These are phyloP conservation scores for Tetrapisispora taiwanensis DNA, from an alignment of 805 yeast species.

Conservation along the genomic window DNA sequence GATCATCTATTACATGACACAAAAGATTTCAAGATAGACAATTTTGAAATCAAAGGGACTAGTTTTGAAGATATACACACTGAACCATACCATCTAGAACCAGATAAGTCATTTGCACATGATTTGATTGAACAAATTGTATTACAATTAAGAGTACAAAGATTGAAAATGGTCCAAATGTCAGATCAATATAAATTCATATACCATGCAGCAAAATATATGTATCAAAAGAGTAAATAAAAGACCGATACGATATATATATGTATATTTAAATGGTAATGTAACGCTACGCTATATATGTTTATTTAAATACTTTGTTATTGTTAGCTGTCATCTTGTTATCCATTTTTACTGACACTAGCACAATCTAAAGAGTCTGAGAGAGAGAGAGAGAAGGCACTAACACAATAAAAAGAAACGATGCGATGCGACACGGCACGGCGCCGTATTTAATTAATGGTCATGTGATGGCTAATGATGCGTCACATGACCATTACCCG, in stretches of 20 bases:
- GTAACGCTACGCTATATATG: too few species aligned
- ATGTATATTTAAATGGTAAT: background rate
- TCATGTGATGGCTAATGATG: too few species aligned
- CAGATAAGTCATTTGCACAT: conserved; percentile 13
- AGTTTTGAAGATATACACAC: background rate
- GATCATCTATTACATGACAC: conserved; percentile 27
- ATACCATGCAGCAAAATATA: conserved; percentile 25
- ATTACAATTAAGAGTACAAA: conserved; percentile 24
- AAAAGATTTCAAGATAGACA: conserved; percentile 12
- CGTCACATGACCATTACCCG: too few species aligned
- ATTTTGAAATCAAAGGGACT: background rate
- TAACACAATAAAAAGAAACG: too few species aligned
- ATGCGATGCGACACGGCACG: too few species aligned
- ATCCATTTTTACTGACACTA: too few species aligned
- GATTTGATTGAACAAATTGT: conserved; percentile 29
- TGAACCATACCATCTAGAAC: background rate
- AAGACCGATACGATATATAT: too few species aligned
- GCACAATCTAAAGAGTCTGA: too few species aligned
- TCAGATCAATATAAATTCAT: conserved; percentile 27
- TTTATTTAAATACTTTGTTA: too few species aligned
- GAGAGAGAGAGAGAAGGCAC: too few species aligned
- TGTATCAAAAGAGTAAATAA: conserved; percentile 4
- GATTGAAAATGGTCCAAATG: conserved; percentile 30
- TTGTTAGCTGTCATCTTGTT: too few species aligned
- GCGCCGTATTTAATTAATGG: too few species aligned